phyloP scores from a whole-genome alignment of 345 rosid species.

The Hibiscus trionum region DNA sequence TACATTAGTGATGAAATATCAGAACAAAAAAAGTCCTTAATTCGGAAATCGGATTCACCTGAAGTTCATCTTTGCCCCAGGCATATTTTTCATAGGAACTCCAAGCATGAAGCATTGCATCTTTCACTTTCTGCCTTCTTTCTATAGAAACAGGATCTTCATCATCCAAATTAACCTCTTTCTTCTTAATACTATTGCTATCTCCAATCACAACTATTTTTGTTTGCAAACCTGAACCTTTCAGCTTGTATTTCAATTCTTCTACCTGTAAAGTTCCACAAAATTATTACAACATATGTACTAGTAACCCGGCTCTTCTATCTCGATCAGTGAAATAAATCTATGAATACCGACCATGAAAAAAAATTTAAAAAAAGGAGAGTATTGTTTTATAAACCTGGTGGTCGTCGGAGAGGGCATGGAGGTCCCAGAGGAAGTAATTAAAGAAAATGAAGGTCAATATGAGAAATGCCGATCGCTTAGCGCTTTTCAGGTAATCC shows the following conservation, averaged over 20 bases:
- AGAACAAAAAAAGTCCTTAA: not conserved
- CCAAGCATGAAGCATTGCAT: slow-evolving; percentile 98
- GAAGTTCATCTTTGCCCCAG: slow-evolving; percentile 96
- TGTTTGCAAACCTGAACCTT: not conserved
- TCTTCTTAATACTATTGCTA: not conserved
- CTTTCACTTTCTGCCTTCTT: slow-evolving; percentile 82
- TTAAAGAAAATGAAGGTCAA: slow-evolving; percentile 55
- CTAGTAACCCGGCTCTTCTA: not conserved
- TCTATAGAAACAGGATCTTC: slow-evolving; percentile 46
- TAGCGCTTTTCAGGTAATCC: slow-evolving; percentile 69
- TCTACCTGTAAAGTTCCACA: not conserved
- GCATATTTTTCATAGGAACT: slow-evolving; percentile 89
- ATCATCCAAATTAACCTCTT: slow-evolving; percentile 28
- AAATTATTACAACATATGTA: not conserved
- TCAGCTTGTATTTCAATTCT: slow-evolving; percentile 4
- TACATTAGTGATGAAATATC: not conserved
- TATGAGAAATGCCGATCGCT: slow-evolving; percentile 62
- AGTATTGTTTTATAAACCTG: slow-evolving; percentile 35
- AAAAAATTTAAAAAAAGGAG: too few species aligned
- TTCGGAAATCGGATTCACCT: slow-evolving; percentile 30
- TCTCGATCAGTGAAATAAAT: not conserved
- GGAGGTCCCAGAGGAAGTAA: slow-evolving; percentile 78
- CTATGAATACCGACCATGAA: not conserved
- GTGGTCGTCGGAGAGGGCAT: slow-evolving; percentile 62
- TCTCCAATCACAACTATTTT: not conserved